Evolutionary conservation across 116 monocot genomes (phyloP).

Genomic region (Posidonia oceanica): DNA sequence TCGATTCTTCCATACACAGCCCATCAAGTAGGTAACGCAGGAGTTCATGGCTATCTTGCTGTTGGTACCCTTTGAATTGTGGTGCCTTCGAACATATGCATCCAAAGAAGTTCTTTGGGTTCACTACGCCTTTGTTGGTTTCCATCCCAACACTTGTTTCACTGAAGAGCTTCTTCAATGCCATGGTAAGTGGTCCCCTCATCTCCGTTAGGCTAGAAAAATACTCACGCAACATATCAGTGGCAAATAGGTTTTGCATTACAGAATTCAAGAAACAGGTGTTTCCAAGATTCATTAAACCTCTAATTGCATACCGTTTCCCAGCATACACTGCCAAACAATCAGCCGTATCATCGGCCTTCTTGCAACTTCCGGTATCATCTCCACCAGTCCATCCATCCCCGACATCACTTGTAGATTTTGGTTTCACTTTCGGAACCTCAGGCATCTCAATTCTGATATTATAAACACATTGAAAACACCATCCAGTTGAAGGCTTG

Average conservation of each 20-base stretch:
- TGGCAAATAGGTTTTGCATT: slow-evolving; percentile 64
- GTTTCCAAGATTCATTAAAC: slow-evolving; percentile 76
- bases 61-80: slow-evolving; percentile 66
- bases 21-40: slow-evolving; percentile 70
- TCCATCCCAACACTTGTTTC: slow-evolving; percentile 31
- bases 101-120: slow-evolving; percentile 46
- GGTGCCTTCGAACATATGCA: slow-evolving; percentile 48
- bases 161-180: slow-evolving; percentile 52
- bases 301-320: slow-evolving; percentile 50
- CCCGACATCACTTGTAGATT: slow-evolving; percentile 1
- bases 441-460: slow-evolving; percentile 36
- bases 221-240: slow-evolving; percentile 40
- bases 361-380: neutral
- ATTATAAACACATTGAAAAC: slow-evolving; percentile 41
- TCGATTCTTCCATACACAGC: slow-evolving; percentile 47
- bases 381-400: neutral
- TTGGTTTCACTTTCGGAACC: neutral
- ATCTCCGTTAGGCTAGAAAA: slow-evolving; percentile 26
- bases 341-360: slow-evolving; percentile 4
- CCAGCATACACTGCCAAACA: slow-evolving; percentile 2
- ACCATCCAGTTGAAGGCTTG: slow-evolving; percentile 39
- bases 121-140: slow-evolving; percentile 23
- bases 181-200: slow-evolving; percentile 43
- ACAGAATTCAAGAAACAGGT: slow-evolving; percentile 92
- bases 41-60: slow-evolving; percentile 92